These are phyloP conservation scores for Suillus subalutaceus DNA, from an alignment of 768 basidiomycete species.

Conservation along the genomic window DNA sequence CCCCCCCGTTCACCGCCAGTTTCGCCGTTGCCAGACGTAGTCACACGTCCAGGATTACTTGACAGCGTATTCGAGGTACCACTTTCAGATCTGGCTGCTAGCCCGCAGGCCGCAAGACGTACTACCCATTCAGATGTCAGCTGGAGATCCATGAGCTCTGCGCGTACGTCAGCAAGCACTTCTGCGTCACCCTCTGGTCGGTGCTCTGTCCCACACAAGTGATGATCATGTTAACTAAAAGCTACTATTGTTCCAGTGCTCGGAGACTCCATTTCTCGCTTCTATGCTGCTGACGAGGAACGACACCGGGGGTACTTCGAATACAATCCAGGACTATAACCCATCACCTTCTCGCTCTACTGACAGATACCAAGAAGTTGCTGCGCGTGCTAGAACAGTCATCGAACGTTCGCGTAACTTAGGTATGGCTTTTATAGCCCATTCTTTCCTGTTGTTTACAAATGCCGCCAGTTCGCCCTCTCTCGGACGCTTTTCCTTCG, in stretches of 20 bases:
- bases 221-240: background rate
- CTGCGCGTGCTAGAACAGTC: background rate
- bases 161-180: slow-evolving; percentile 3
- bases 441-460: background rate
- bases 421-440: background rate
- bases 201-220: background rate
- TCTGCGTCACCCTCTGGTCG: slow-evolving; percentile 6
- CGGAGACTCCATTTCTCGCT: background rate
- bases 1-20: slow-evolving; percentile 1
- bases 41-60: background rate
- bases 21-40: background rate
- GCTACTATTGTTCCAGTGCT: background rate
- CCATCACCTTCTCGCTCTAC: background rate
- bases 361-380: background rate
- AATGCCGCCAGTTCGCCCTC: background rate
- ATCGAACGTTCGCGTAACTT: background rate
- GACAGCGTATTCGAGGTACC: background rate
- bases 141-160: background rate
- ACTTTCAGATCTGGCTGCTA: background rate
- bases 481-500: background rate
- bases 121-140: background rate
- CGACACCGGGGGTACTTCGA: background rate
- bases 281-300: background rate
- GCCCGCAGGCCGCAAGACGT: background rate
- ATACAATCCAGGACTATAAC: background rate